Evolutionary conservation across 2,329 filamentous ascomycete genomes (phyloP).

Genomic region (Fusarium foetens): DNA sequence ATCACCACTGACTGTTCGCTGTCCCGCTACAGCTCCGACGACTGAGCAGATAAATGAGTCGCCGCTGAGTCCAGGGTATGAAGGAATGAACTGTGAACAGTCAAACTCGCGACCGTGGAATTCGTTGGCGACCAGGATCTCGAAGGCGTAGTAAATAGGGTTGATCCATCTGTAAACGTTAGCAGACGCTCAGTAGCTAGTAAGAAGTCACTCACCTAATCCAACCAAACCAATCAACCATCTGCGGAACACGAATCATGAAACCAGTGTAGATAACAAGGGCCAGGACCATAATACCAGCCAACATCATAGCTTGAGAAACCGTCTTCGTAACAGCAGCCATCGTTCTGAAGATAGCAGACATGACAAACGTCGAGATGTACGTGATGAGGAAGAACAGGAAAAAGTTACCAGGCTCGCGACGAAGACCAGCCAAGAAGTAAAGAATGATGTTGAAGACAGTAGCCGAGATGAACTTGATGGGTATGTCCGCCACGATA

Average conservation of each 20-base stretch:
- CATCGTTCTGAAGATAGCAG: constrained; percentile 79
- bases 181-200: accelerated
- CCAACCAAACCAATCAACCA: constrained; percentile 82
- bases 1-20: constrained; percentile 67
- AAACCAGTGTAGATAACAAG: constrained; percentile 52
- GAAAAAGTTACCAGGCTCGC: constrained; percentile 76
- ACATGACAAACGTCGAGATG: constrained; percentile 76
- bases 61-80: constrained; percentile 56
- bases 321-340: constrained; percentile 75
- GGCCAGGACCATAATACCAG: constrained; percentile 66
- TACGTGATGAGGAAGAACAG: constrained; percentile 79
- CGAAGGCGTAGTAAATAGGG: constrained; percentile 78
- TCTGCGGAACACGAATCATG: constrained; percentile 40
- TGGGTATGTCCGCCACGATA: constrained; percentile 65
- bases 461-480: constrained; percentile 63
- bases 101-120: constrained; percentile 67
- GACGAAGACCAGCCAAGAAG: constrained; percentile 63
- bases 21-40: constrained; percentile 65
- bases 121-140: constrained; percentile 78
- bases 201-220: not conserved
- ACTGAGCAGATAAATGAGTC: constrained; percentile 64
- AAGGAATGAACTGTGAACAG: constrained; percentile 63
- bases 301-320: constrained; percentile 64
- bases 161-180: constrained; percentile 74
- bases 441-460: constrained; percentile 68